Base-by-base conservation (phyloP, 2,329 filamentous ascomycete species). In the Chaetomiaceae sp. region DNA sequence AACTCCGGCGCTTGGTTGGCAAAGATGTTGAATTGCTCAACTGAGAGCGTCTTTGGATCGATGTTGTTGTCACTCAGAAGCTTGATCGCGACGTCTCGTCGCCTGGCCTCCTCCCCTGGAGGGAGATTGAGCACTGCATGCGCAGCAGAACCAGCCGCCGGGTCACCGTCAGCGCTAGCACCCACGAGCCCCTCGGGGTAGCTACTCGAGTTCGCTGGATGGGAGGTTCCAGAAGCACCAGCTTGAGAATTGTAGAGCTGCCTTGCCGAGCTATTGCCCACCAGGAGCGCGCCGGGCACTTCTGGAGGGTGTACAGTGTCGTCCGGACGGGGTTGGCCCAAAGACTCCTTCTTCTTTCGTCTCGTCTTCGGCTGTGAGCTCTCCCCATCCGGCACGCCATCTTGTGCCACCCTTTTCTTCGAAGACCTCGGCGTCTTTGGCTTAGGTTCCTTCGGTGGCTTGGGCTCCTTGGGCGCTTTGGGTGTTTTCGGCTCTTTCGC, bases 11-110 rank as follows among this genome's bases (percentile, higher is more conserved):
- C 71, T 60, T 81, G 78, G 45, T 81, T 81, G 8, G 76, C 68
- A 53, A 81, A 78, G 14, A 79, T 81, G 53, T 65, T 72, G 50
- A 81, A 78, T 55, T 81, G 77, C 37, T 80, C 76, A 4, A 61
- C 51, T 0, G 73, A 76, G 9, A 81, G 62, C 0, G 75, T 73
- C 2, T 65, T 62, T 1, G 74, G 75, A 30, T 77, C 70, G n/a
- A 81, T 68, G 4, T 66, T 68, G n/a, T 63, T 68, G 2, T 67
- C 65, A 2, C 38, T 61, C 5, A 81, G 67, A 24, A 79, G 64
- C 19, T 65, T 62, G n/a, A 67, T 65, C 6, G 78, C 76, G 7
- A 66, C 65, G 9, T 74, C 69, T 38, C 66, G 66, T 32, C 76
- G 68, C 19, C 75, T 69, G n/a, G 68, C 66, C 12, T 71, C 69